phyloP scores from a whole-genome alignment of 116 monocot species.

The Dioscorea cayenensis region DNA sequence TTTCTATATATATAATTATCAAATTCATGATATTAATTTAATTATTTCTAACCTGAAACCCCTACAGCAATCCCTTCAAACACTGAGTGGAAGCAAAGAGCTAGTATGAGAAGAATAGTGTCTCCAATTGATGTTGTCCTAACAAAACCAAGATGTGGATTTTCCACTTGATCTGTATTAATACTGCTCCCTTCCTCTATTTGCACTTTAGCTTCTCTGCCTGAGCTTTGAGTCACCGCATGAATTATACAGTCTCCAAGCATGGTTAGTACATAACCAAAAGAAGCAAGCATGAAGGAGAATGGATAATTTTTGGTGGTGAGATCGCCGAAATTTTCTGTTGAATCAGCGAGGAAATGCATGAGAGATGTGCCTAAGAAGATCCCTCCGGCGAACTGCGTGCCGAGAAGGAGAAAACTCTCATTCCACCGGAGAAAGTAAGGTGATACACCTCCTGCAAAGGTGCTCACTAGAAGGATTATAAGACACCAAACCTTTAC shows the following conservation, averaged over 20 bases:
- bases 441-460: slow-evolving; percentile 60
- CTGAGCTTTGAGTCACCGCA: slow-evolving; percentile 9
- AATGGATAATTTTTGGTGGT: slow-evolving; percentile 47
- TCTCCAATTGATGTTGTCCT: slow-evolving; percentile 47
- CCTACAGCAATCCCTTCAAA: slow-evolving; percentile 79
- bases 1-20: not conserved
- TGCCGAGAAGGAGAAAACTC: slow-evolving; percentile 62
- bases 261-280: slow-evolving; percentile 61
- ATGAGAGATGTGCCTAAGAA: slow-evolving; percentile 63
- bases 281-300: slow-evolving; percentile 55
- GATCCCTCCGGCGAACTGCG: slow-evolving; percentile 72
- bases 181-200: slow-evolving; percentile 1
- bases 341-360: slow-evolving; percentile 66
- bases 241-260: slow-evolving; percentile 27
- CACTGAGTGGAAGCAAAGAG: slow-evolving; percentile 74
- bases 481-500: slow-evolving; percentile 58
- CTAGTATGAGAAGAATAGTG: slow-evolving; percentile 46
- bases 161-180: not conserved
- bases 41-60: slow-evolving; percentile 35
- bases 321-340: slow-evolving; percentile 23
- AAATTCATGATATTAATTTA: not conserved
- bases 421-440: slow-evolving; percentile 81
- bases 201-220: slow-evolving; percentile 9
- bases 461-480: slow-evolving; percentile 48
- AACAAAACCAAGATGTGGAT: slow-evolving; percentile 6